Conservation (phyloP, 2,329 filamentous ascomycete species). For the Cadophora sp. region DNA sequence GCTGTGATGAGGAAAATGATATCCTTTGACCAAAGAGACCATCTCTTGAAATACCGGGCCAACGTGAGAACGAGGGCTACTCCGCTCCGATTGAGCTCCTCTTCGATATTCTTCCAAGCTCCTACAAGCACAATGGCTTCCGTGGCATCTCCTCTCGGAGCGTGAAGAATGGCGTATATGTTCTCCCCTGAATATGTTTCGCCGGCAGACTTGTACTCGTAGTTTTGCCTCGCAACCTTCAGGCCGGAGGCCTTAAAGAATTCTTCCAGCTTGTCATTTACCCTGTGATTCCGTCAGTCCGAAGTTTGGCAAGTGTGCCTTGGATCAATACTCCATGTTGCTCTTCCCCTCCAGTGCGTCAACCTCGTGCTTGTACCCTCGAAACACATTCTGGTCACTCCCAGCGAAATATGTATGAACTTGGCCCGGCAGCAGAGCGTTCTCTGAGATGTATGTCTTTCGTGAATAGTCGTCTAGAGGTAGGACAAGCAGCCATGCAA, state of each 20-base stretch:
- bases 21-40: conserved; percentile 99
- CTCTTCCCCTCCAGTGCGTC: conserved; percentile 62
- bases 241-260: conserved; percentile 82
- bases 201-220: conserved; percentile 82
- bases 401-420: conserved; percentile 98
- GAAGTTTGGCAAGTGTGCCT: not conserved
- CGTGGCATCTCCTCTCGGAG: conserved; percentile 92
- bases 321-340: conserved; percentile 57
- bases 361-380: conserved; percentile 87
- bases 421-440: conserved; percentile 92
- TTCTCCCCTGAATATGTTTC: conserved; percentile 82
- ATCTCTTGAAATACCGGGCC: conserved; percentile 93
- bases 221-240: conserved; percentile 88
- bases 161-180: conserved; percentile 90
- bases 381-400: conserved; percentile 93
- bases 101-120: conserved; percentile 84
- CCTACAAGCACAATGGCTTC: conserved; percentile 94
- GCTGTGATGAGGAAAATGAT: conserved; percentile 91
- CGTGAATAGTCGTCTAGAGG: conserved; percentile 91
- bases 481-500: conserved; percentile 88
- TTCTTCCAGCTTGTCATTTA: conserved; percentile 74
- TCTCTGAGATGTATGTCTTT: conserved; percentile 95
- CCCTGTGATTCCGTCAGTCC: conserved; percentile 47
- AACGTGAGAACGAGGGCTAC: conserved; percentile 86
- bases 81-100: conserved; percentile 82